phyloP scores from a whole-genome alignment of 306 rosid species.

The Castanea sativa region DNA sequence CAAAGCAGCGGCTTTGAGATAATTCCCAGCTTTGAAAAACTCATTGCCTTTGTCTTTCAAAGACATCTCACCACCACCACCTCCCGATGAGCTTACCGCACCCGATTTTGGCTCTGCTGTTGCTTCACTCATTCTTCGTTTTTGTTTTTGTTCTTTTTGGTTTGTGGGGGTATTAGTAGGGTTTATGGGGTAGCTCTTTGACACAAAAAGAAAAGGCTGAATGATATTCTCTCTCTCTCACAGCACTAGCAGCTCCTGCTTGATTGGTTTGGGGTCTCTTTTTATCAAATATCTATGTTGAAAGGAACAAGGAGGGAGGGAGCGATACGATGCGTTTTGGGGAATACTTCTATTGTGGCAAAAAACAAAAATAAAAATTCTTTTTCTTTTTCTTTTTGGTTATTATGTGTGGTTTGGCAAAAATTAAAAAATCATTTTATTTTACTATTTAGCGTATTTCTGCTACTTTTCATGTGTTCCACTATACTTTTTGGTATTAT shows the following conservation, averaged over 20 bases:
- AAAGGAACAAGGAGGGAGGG: background rate
- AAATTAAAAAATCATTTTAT: too few relatives aligned
- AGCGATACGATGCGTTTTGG: background rate
- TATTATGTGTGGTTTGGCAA: too few relatives aligned
- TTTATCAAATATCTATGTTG: background rate
- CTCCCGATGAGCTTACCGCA: slow-evolving; percentile 23
- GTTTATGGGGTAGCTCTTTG: background rate
- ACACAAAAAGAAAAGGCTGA: background rate
- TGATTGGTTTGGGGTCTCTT: background rate
- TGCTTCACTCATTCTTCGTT: slow-evolving; percentile 56
- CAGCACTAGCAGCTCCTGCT: background rate
- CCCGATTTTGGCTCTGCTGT: slow-evolving; percentile 39
- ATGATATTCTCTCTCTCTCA: background rate
- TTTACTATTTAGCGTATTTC: too few relatives aligned
- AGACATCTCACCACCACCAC: slow-evolving; percentile 29
- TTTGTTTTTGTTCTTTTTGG: background rate
- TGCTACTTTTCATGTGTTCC: rapidly evolving
- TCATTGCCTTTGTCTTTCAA: slow-evolving; percentile 92
- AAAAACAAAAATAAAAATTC: background rate
- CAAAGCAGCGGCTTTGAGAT: slow-evolving; percentile 90
- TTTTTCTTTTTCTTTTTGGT: background rate
- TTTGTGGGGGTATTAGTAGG: background rate
- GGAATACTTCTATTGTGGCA: too few relatives aligned
- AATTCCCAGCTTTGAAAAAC: slow-evolving; percentile 86
- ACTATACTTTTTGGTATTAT: too few relatives aligned